Conservation (phyloP, 2,329 filamentous ascomycete species). For the Diplodia corticola region DNA sequence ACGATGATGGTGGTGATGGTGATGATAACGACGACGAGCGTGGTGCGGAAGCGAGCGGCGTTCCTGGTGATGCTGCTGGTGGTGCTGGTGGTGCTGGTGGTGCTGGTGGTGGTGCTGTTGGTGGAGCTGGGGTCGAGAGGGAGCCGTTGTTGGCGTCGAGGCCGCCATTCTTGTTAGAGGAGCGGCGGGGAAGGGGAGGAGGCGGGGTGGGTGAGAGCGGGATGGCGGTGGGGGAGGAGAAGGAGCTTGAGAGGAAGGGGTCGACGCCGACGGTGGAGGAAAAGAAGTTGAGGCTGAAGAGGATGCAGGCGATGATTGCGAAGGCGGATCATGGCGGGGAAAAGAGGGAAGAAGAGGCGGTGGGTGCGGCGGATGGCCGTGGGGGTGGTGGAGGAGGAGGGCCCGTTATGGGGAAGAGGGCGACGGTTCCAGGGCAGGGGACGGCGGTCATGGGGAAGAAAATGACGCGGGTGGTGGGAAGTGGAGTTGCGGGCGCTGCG, state of each 20-base stretch:
- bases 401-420: neutral
- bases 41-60: neutral
- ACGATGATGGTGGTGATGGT: no score
- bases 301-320: neutral
- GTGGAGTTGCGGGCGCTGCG: neutral
- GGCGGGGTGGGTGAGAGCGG: no score
- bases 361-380: neutral
- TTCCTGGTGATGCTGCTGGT: no score
- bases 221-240: no score
- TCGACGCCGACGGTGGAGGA: neutral
- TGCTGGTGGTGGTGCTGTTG: no score
- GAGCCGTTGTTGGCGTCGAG: neutral
- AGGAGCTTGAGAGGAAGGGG: neutral
- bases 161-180: neutral
- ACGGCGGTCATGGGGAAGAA: neutral
- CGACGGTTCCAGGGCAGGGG: no score
- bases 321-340: neutral
- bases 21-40: no score
- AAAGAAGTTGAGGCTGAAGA: neutral
- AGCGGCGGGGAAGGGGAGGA: no score
- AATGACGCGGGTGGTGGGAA: no score
- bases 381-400: neutral
- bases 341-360: neutral
- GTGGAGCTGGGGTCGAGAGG: neutral
- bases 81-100: no score